These are phyloP conservation scores for Solanum chmielewskii DNA, from an alignment of 257 asterid species.

Conservation along the genomic window DNA sequence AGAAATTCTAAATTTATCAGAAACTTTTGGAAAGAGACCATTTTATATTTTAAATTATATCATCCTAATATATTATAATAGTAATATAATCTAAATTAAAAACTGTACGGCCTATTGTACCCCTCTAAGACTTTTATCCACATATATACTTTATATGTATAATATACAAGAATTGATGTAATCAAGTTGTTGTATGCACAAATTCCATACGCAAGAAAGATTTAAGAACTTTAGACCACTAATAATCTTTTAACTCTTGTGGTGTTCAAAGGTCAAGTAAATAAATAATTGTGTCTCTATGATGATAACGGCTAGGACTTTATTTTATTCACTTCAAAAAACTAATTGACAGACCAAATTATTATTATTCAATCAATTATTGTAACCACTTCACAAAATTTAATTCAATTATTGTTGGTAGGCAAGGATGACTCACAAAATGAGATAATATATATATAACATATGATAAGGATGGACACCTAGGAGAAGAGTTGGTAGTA, in stretches of 20 bases:
- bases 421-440: slow-evolving; percentile 1
- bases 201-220: not conserved
- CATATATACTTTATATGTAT: not conserved
- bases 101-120: not conserved
- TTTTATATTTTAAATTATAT: not conserved
- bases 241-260: not conserved
- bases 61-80: not conserved
- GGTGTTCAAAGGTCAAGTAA: not conserved
- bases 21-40: not conserved
- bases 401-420: not conserved
- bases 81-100: not conserved
- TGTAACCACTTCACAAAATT: not conserved
- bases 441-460: not conserved
- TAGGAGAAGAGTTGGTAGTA: not conserved
- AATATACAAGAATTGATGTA: not conserved
- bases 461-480: not conserved
- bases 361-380: not conserved
- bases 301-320: not conserved
- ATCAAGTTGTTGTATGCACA: not conserved
- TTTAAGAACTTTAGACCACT: not conserved
- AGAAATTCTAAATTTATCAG: not conserved
- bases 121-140: not conserved
- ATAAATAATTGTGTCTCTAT: not conserved
- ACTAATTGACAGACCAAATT: not conserved
- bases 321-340: not conserved